Base-by-base conservation (phyloP, 164 flowering plant genomes). In the Aristolochia californica region DNA sequence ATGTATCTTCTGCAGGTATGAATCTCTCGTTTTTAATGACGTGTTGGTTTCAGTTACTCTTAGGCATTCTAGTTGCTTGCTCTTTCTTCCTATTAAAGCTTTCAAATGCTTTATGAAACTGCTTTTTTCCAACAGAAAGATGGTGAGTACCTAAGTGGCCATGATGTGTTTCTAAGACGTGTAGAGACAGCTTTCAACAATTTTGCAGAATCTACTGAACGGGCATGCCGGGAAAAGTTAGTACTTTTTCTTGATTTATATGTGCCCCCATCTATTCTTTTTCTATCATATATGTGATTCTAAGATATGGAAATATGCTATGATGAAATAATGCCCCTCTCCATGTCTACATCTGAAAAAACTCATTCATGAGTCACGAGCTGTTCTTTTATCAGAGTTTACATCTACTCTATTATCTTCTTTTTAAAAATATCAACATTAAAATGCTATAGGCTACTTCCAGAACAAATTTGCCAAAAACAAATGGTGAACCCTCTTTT, bases 81-180 rank as follows among this genome's bases (percentile, higher is more conserved):
- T 20, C 3, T 28, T 34, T 9, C 40, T 34, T 8, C 40, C 10
- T 34, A 8, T 34, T 34, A 34, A n/a, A 34, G 40, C 40, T 3
- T 34, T 34, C 40, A 34, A 5, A 34, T 34, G 7, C 40, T 34
- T 34, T 34, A 34, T 34, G 10, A 34, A 34, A 34, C 40, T 34
- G 4, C 69, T 48, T 20, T 43, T 59, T 58, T 67, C 9, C 28
- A 65, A 70, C 85, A 93, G 95, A 93, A 88, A 81, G 98, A 93
- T 67, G 94, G 98, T 57, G 95, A 88, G 50, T 87, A 82, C 77
- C 72, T 88, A 10, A 88, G 94, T 72, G 82, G 88, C 62, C 97
- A 93, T 75, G 89, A 93, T 65, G 86, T 88, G 62, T 93, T 93
- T 74, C 83, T 88, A 45, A 76, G 72, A 72, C 95, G 97, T 71